Percentiles rank a stretch among this genome's conserved stretches.
Conservation (phyloP, 1,284 basidiomycete species). For the Mycena citricolor region DNA sequence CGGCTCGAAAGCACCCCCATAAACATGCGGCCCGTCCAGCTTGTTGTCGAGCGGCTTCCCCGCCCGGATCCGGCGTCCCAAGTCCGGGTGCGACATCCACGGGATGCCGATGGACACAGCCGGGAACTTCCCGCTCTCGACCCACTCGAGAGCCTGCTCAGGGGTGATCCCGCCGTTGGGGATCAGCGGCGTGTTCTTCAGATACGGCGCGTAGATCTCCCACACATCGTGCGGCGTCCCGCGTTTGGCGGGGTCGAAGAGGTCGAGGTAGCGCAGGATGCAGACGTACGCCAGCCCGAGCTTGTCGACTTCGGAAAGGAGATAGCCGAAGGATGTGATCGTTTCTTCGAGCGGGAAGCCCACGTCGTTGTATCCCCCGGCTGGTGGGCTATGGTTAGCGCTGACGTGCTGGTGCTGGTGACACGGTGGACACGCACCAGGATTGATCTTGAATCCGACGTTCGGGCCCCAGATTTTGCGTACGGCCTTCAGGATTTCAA, state of each 20-base stretch:
- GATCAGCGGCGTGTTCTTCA: conserved; percentile 36
- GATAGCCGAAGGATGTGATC: conserved; percentile 40
- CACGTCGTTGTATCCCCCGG: conserved; percentile 13
- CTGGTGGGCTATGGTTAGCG: too few species aligned
- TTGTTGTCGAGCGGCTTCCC: conserved; percentile 35
- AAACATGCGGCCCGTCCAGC: conserved; percentile 30
- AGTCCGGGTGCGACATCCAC: conserved; percentile 38
- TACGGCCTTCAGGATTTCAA: conserved; percentile 50
- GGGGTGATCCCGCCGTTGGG: conserved; percentile 35
- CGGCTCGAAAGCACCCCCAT: conserved; percentile 28
- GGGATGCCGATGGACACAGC: conserved; percentile 33
- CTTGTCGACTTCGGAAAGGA: conserved; percentile 39
- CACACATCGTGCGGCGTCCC: conserved; percentile 32
- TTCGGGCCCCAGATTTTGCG: conserved; percentile 48
- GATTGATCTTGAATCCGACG: conserved; percentile 52
- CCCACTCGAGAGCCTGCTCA: conserved; percentile 34
- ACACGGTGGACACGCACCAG: conserved; percentile 30
- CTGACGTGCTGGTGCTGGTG: too few species aligned
- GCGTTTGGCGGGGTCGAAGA: conserved; percentile 28
- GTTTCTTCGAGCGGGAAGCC: conserved; percentile 47
- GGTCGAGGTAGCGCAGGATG: conserved; percentile 33
- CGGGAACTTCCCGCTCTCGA: conserved; percentile 31
- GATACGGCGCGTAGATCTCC: conserved; percentile 35
- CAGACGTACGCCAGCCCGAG: conserved; percentile 38
- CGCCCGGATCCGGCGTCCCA: conserved; percentile 33